Evolutionary conservation across 2,329 filamentous ascomycete species (phyloP), one percentile per base, ranked within the genome.

Genomic region (Fusarium globosum): DNA sequence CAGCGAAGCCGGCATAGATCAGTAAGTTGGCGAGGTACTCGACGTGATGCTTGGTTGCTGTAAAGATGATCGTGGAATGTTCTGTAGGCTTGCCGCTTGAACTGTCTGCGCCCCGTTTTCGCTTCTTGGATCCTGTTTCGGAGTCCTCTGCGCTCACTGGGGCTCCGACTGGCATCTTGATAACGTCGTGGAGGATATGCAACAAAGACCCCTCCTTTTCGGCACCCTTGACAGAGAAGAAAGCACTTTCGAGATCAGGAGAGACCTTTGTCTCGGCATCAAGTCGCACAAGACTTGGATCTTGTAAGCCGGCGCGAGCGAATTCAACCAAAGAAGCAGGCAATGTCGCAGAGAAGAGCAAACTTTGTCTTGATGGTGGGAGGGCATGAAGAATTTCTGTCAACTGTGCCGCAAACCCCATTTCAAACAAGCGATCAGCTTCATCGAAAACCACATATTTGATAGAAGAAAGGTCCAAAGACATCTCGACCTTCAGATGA

Each of bases 361-460:
- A 85, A 7, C 95, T 99, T 80, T 99, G 96, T 66, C 97, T 89
- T 30, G 92, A 93, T 1, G 90, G 86, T 2, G 97, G 96, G 21
- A 99, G 85, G 1, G 95, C 93, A 79, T 97, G 91, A 58, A 99
- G 85, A 86, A 98, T 98, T 81, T 99, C 96, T 2, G 93, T 93
- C 76, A 99, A 86, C 80, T 99, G 96, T 7, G 94, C 91, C 9
- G 95, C 95, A 80, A 99, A 99, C 77, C 96, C 97, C 96, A 99
- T 98, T 81, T 99, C 96, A 82, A 99, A 99, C 26, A 99, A 86
- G 61, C 96, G 90, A 86, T 99, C 96, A 3, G 96, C 96, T 82
- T 99, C 96, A 80, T 99, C 96, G 73, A 99, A 99, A 14, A 99
- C 96, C 30, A 97, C 94, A 79, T 99, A 99, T 76, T 91, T 89